Conservation (phyloP, 768 basidiomycete species). For the Amanita rubescens region DNA sequence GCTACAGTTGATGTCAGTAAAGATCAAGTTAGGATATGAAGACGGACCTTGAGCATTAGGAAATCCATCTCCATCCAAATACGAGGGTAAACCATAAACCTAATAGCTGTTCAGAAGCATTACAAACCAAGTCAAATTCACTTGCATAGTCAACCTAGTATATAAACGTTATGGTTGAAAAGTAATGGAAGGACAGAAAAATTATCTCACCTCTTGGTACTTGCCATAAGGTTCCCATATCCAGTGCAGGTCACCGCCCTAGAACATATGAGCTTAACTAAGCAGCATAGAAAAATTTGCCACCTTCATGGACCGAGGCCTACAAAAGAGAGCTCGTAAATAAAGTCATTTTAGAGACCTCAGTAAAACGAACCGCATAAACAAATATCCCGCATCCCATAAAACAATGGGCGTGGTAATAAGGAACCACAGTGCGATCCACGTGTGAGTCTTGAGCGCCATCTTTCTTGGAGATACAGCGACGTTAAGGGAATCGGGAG, state of each 20-base stretch:
- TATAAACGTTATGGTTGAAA: not conserved
- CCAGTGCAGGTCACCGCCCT: slow-evolving; percentile 88
- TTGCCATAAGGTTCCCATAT: slow-evolving; percentile 80
- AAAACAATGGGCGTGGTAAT: slow-evolving; percentile 54
- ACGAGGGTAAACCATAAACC: slow-evolving; percentile 68
- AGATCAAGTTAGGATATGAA: not conserved
- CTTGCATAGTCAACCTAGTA: slow-evolving; percentile 13
- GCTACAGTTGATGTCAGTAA: slow-evolving; percentile 35
- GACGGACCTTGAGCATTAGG: slow-evolving; percentile 75
- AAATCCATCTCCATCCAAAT: slow-evolving; percentile 68
- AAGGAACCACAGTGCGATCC: slow-evolving; percentile 66
- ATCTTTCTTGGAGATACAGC: slow-evolving; percentile 21
- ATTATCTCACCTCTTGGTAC: slow-evolving; percentile 53
- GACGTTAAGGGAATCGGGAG: not conserved
- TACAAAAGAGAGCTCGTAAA: slow-evolving; percentile 17
- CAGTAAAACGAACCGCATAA: slow-evolving; percentile 52
- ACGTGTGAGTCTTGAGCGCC: slow-evolving; percentile 44
- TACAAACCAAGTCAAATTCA: not conserved
- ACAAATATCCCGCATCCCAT: slow-evolving; percentile 82
- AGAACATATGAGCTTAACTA: not conserved
- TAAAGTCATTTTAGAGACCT: not conserved
- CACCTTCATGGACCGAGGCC: slow-evolving; percentile 75
- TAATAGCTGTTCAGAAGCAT: slow-evolving; percentile 16
- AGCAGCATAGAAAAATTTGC: not conserved
- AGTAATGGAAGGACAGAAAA: slow-evolving; percentile 22